Base-by-base conservation (phyloP, 116 monocot genomes). In the Thalassia testudinum region DNA sequence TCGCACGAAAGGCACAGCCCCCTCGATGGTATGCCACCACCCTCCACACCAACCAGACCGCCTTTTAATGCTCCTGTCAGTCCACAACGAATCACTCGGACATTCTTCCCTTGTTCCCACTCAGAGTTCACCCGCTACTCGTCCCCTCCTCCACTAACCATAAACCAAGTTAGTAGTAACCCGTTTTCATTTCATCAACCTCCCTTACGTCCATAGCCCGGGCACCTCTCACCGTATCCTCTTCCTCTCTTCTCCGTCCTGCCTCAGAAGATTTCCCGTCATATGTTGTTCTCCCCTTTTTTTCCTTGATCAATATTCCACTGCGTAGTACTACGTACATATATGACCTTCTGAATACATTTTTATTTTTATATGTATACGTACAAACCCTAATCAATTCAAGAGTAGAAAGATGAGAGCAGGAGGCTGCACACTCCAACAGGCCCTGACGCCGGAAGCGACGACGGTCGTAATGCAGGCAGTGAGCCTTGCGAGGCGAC, bases 361-460 rank as follows among this genome's bases (percentile, higher is more conserved):
- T 30, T 17, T 14, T 62, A 54, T 54, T 34, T 47, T 38, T 24
- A 40, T 52, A 45, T 55, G 28, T 7, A 55, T 29, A 23, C 24
- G 40, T 37, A 0, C 5, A 22, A 44, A 55, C 21, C 58, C 13
- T 3, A 47, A 28, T 37, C 25, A 5, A 0, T 16, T 26, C 14
- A 20, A 42, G 47, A 26, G 15, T 24, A 23, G 21, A 20, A 38
- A 37, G 65, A 88, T 88, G 88, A 82, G 88, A 65, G 69, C 79
- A 27, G 88, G 79, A 58, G 76, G 78, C 27, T 88, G 72, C 71
- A 71, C 88, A 0, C 67, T 82, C 64, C 83, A 82, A 26, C 88
- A 82, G 49, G 72, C 79, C 45, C 68, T 88, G 2, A 72, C 82
- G 0, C 49, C 71, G 3, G 83, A 88, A 50, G 88, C 88, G 0